Evolutionary conservation across 2,329 filamentous ascomycete genomes (phyloP).

Genomic region (Colletotrichum gigasporum): DNA sequence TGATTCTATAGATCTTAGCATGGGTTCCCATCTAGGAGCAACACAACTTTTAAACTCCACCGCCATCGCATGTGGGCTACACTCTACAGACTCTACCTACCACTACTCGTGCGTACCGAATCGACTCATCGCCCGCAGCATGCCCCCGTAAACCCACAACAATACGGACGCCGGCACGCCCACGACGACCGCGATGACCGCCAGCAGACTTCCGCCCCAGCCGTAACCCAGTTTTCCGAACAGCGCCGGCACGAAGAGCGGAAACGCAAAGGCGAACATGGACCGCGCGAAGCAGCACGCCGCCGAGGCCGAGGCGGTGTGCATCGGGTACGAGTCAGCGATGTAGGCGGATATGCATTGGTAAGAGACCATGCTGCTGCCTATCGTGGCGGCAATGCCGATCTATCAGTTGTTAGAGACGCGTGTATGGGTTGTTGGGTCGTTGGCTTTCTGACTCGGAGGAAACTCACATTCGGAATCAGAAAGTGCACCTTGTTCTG

Average conservation of each 20-base stretch:
- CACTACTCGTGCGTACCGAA: not conserved
- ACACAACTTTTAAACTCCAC: too few species aligned
- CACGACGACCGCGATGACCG: conserved; percentile 46
- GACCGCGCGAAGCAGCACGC: conserved; percentile 55
- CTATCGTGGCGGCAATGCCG: conserved; percentile 1
- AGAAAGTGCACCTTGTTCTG: conserved; percentile 58
- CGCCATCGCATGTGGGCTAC: too few species aligned
- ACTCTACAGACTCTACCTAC: not conserved
- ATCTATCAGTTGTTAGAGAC: not conserved
- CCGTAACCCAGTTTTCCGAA: conserved; percentile 48
- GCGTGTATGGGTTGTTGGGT: too few species aligned
- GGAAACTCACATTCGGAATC: conserved; percentile 46
- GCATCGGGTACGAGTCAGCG: conserved; percentile 55
- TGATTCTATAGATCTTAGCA: too few species aligned
- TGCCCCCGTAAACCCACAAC: conserved; percentile 52
- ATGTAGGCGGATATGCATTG: conserved; percentile 42
- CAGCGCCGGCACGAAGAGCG: conserved; percentile 56
- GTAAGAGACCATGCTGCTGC: conserved; percentile 17
- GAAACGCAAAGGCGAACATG: conserved; percentile 58
- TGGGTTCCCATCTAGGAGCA: too few species aligned
- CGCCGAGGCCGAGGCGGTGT: conserved; percentile 57
- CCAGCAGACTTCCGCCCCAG: conserved; percentile 50
- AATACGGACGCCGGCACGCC: conserved; percentile 47
- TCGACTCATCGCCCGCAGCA: conserved; percentile 37
- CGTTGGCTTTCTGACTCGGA: not conserved